phyloP scores from a whole-genome alignment of 805 yeast species.

The Danielia oregonensis region DNA sequence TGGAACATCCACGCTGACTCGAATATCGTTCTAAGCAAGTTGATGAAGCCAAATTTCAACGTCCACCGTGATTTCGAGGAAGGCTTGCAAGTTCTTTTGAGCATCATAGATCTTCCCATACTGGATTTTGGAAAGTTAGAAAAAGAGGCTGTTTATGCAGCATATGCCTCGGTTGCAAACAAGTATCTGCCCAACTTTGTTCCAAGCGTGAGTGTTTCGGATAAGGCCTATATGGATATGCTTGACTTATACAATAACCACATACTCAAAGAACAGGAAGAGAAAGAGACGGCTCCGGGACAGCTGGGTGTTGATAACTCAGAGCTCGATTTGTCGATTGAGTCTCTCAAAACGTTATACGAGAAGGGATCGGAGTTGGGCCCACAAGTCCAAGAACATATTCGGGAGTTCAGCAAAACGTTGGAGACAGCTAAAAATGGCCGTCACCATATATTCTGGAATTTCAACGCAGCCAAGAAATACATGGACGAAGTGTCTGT shows the following conservation, averaged over 20 bases:
- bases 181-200: constrained; percentile 26
- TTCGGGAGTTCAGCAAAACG: constrained; percentile 2
- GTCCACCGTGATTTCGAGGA: constrained; percentile 49
- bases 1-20: too few relatives aligned
- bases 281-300: constrained; percentile 19
- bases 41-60: constrained; percentile 45
- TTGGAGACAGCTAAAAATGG: too few relatives aligned
- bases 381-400: constrained; percentile 2
- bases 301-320: too few relatives aligned
- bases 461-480: constrained; percentile 1
- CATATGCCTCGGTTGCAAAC: constrained; percentile 22
- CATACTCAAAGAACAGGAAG: constrained; percentile 29
- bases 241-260: constrained; percentile 24
- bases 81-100: constrained; percentile 30
- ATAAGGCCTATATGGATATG: constrained; percentile 26
- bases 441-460: too few relatives aligned
- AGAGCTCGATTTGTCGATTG: too few relatives aligned
- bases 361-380: constrained; percentile 13
- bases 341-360: too few relatives aligned
- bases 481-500: too few relatives aligned
- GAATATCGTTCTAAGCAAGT: constrained; percentile 39
- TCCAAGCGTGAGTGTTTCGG: constrained; percentile 27
- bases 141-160: constrained; percentile 23
- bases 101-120: constrained; percentile 16
- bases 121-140: constrained; percentile 19